Base-by-base conservation (phyloP, 2,329 filamentous ascomycete species). In the Thelonectria olida region DNA sequence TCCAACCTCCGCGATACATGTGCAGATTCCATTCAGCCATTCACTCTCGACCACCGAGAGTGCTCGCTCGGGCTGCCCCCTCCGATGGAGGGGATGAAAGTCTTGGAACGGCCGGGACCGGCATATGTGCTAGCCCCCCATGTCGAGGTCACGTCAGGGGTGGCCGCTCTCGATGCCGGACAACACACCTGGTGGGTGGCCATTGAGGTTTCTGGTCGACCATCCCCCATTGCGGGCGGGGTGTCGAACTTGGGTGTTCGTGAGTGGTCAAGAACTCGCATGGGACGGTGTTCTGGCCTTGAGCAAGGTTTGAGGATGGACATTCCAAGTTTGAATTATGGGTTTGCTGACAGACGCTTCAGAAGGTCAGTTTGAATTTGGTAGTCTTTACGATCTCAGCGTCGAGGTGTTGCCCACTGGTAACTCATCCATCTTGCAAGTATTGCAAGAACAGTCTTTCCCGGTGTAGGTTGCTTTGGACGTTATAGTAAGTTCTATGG, bases 371-470 rank as follows among this genome's bases (percentile, higher is more conserved):
- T 74, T 78, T 58, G 76, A 76, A 31, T 82, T 81, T 70, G 83
- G 82, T 10, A 82, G 80, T 60, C 73, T 88, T 13, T 81, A 84
- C 65, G 78, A 86, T 58, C 66, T 86, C 36, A 75, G 73, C 2
- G 73, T 85, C 4, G 78, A 85, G 20, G 68, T 87, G 20, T 61
- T 81, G 6, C 80, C 84, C 0, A 74, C 77, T 2, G 60, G 63
- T 20, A 77, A 75, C 31, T 81, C 77, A 41, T 73, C 74, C 6
- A 72, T 86, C 28, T 48, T 84, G 10, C 80, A 85, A 50, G 73
- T 85, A 1, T 71, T 87, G 39, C 78, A 81, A 36, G 76, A 81
- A n/a, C 76, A 79, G 41, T 62, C 75, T 4, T 79, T 78, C 53
- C 78, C 79, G 3, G 78, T 73, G 83, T 84, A 67, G 64, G 76